These are phyloP conservation scores for Xylariaceae sp. DNA, from an alignment of 2,329 filamentous ascomycete species.

Conservation along the genomic window DNA sequence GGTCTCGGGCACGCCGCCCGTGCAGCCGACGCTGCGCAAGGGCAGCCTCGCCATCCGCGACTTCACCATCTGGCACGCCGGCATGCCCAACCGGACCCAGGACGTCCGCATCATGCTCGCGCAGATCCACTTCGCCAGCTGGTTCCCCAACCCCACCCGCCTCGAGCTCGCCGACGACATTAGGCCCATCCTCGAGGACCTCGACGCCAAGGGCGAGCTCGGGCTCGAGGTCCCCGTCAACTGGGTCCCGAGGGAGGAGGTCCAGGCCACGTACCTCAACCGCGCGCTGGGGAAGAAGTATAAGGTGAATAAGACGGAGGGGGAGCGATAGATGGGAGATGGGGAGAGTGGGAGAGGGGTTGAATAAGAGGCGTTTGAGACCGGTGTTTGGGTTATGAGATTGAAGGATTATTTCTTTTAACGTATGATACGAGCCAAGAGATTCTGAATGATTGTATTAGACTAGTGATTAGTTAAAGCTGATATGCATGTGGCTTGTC, in stretches of 20 bases:
- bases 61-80: constrained; percentile 58
- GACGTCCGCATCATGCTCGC: constrained; percentile 56
- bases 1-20: constrained; percentile 35
- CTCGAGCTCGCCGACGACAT: constrained; percentile 49
- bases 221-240: constrained; percentile 46
- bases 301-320: constrained; percentile 47
- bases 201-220: constrained; percentile 27
- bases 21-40: constrained; percentile 47
- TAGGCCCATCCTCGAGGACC: constrained; percentile 37
- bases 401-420: no score
- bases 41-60: constrained; percentile 55
- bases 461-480: no score
- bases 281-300: constrained; percentile 57
- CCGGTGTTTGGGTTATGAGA: no score
- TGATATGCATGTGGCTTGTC: no score
- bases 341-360: no score
- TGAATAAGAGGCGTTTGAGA: no score
- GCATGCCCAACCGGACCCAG: constrained; percentile 52
- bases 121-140: constrained; percentile 54
- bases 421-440: no score
- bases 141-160: constrained; percentile 53
- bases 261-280: constrained; percentile 45
- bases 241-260: constrained; percentile 40
- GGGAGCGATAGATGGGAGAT: constrained; percentile 5
- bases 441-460: no score